Evolutionary conservation across 176 grass and related monocot species (phyloP).

Genomic region (Luzula sylvatica): DNA sequence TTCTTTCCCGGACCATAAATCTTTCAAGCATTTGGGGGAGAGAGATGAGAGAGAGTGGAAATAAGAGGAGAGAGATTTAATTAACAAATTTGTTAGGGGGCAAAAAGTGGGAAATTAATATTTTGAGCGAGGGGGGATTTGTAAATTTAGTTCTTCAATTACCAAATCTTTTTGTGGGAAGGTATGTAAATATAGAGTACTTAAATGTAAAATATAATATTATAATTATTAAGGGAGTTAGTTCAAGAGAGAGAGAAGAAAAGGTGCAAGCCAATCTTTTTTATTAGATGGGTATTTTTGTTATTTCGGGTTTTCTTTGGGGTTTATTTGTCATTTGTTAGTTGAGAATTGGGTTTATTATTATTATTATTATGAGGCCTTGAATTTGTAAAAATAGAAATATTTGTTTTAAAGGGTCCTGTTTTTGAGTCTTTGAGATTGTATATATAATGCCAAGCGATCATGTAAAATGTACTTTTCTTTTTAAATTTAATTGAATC

Average conservation of each 20-base stretch:
- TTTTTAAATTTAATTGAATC: too few species aligned
- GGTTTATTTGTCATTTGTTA: conserved; percentile 19
- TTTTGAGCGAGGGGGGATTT: conserved; percentile 16
- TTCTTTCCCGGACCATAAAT: too few species aligned
- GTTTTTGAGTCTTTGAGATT: conserved; percentile 16
- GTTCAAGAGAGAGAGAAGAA: not conserved
- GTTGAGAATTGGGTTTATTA: conserved; percentile 15
- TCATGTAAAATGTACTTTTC: too few species aligned
- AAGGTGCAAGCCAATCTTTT: conserved; percentile 24
- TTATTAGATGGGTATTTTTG: conserved; percentile 3
- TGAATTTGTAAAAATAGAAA: conserved; percentile 8
- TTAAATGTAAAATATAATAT: conserved; percentile 18
- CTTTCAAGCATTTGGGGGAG: too few species aligned
- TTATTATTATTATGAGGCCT: conserved; percentile 16
- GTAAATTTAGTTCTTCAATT: conserved; percentile 20
- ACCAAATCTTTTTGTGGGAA: conserved; percentile 15
- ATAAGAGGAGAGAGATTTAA: conserved; percentile 5
- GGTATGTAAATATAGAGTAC: conserved; percentile 26
- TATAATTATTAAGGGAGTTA: conserved; percentile 13
- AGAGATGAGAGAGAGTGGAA: too few species aligned
- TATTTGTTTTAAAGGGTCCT: not conserved
- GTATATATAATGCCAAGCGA: conserved; percentile 14
- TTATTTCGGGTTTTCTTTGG: conserved; percentile 15
- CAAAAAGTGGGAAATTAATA: not conserved
- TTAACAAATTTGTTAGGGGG: conserved; percentile 19